Percentiles rank a stretch among this genome's conserved stretches.
These are phyloP conservation scores for Rhodomyrtus tomentosa DNA, from an alignment of 345 rosid genomes.

Conservation along the genomic window DNA sequence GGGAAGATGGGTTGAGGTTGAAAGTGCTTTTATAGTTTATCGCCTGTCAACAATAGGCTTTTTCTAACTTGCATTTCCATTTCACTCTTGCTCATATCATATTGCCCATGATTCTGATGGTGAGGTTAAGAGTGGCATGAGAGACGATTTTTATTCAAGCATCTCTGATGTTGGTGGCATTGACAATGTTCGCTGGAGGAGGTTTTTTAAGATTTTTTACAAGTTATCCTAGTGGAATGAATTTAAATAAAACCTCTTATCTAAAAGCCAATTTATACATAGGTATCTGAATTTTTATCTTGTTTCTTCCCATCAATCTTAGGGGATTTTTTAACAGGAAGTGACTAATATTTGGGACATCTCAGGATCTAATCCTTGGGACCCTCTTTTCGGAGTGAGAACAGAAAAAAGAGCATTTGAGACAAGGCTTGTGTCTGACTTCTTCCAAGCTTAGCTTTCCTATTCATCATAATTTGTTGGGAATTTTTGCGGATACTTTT, in stretches of 20 bases:
- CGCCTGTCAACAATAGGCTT: background rate
- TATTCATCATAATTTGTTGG: background rate
- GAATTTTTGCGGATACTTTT: background rate
- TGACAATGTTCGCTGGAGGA: background rate
- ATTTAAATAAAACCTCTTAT: background rate
- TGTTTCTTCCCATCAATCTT: background rate
- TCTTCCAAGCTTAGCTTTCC: background rate
- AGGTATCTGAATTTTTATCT: background rate
- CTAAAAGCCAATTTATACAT: background rate
- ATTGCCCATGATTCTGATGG: background rate
- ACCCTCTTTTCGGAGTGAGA: background rate
- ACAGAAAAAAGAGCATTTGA: background rate
- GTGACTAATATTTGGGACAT: background rate
- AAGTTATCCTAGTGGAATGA: background rate
- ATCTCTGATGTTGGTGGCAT: background rate
- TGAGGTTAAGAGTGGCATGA: background rate
- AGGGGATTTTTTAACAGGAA: background rate
- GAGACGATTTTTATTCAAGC: rapidly evolving
- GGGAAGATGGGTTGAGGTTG: background rate
- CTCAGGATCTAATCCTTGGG: background rate
- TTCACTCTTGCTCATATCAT: background rate
- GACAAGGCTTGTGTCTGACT: background rate
- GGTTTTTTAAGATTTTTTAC: background rate
- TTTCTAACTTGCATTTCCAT: background rate
- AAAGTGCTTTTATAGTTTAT: background rate